Evolutionary conservation across 441 rosid genomes (phyloP), one percentile per base, ranked within the genome.

Genomic region (Omphalea diandra): DNA sequence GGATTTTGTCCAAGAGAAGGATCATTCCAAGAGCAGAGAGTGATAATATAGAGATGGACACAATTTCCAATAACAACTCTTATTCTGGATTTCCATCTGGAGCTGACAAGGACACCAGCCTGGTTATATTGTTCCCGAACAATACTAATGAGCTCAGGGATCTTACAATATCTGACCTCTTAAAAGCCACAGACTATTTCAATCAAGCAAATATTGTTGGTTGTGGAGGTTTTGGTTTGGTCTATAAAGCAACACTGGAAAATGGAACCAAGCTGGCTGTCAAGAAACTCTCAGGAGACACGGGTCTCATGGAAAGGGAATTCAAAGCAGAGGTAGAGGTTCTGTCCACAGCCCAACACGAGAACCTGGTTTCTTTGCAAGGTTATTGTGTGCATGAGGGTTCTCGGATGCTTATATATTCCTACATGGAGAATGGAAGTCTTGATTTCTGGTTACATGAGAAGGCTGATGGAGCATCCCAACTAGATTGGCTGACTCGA

Each of bases 291-390:
- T 88, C 97, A 2, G 92, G 94, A 69, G 97, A 90, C 75, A 77
- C 75, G 68, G 90, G 97, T 61, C 72, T 87, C 74, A 87, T 90
- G 94, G 94, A 88, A 67, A 87, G 86, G 77, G 97, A 90, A 72
- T 90, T 90, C 81, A 88, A 80, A 80, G 92, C 94, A 33, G 97
- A 90, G 86, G 97, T 90, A 27, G 92, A 90, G 80, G 90, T 84
- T 75, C 77, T 90, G 66, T 90, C 97, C 46, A 88, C 83, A 38
- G 97, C 97, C 35, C 85, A 86, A 73, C 97, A 90, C 63, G 88
- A 84, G 57, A 90, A 90, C 80, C 85, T 90, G 63, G 94, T 90
- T 53, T 75, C 89, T 73, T 84, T 90, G 69, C 94, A 87, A 86
- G 97, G 97, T 24, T 90, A 88, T 53, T 88, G 94, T 78, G 83